These are phyloP conservation scores for Saccharomyces hybrid DNA, from an alignment of 1,139 yeast species.

Conservation along the genomic window DNA sequence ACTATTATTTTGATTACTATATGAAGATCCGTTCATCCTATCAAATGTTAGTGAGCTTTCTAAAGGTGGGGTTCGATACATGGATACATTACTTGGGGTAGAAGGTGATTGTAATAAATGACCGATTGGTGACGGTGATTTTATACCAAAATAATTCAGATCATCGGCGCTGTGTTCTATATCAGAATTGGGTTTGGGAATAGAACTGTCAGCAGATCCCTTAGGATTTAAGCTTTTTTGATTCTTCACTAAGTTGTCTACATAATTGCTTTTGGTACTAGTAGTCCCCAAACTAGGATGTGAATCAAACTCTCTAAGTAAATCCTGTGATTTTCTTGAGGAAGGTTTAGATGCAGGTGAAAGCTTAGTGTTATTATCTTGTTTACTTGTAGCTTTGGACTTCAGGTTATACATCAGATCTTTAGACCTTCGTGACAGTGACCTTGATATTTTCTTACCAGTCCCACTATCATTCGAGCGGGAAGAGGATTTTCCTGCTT, in stretches of 20 bases:
- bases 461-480: background rate
- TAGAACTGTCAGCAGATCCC: background rate
- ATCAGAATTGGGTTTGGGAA: background rate
- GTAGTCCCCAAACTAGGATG: background rate
- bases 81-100: background rate
- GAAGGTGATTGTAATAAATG: background rate
- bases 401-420: conserved; percentile 5
- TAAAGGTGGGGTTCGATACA: conserved; percentile 1
- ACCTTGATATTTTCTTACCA: conserved; percentile 3
- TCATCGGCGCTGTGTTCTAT: background rate
- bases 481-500: background rate
- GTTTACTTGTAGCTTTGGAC: background rate
- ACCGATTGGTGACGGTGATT: background rate
- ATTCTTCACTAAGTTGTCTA: background rate
- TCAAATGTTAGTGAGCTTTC: background rate
- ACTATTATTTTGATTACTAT: background rate
- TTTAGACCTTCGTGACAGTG: conserved; percentile 5
- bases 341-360: conserved; percentile 5
- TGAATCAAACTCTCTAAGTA: background rate
- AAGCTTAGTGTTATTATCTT: background rate
- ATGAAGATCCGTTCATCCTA: background rate
- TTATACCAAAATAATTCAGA: background rate
- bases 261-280: background rate
- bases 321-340: background rate
- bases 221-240: background rate